A percentile compares a stretch with the other conserved stretches of the same genome.
Evolutionary conservation across 2,329 filamentous ascomycete genomes (phyloP).

Genomic region (Dactylellina leptospora): DNA sequence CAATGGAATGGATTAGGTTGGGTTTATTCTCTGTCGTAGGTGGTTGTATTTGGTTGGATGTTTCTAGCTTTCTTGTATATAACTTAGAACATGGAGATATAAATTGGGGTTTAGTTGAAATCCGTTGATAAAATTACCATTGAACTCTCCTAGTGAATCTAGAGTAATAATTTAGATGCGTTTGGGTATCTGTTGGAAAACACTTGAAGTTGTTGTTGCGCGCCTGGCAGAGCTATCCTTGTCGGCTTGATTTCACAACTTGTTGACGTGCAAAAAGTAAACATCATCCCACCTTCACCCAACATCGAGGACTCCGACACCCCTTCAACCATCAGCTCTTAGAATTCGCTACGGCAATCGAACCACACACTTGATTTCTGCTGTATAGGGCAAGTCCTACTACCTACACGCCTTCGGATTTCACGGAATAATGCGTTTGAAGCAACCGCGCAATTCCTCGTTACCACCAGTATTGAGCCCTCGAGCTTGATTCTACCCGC

Average conservation of each 20-base stretch:
- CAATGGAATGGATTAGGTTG: too few relatives aligned
- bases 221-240: constrained; percentile 19
- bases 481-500: constrained; percentile 44
- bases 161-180: too few relatives aligned
- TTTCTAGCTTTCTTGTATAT: too few relatives aligned
- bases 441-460: constrained; percentile 12
- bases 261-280: constrained; percentile 20
- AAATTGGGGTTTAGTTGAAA: too few relatives aligned
- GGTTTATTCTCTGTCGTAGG: too few relatives aligned
- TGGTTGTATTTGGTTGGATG: too few relatives aligned
- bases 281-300: constrained; percentile 28
- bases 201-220: background rate
- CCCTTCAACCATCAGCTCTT: background rate
- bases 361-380: background rate
- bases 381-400: background rate
- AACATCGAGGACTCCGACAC: background rate
- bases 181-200: too few relatives aligned
- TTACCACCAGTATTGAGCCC: constrained; percentile 18
- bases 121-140: too few relatives aligned
- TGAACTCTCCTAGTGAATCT: too few relatives aligned
- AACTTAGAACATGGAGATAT: too few relatives aligned
- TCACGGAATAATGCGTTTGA: constrained; percentile 31
- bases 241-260: background rate
- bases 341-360: constrained; percentile 2
- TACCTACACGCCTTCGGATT: background rate